Evolutionary conservation across 2,329 filamentous ascomycete genomes (phyloP).

Genomic region (Fusarium duplospermum): DNA sequence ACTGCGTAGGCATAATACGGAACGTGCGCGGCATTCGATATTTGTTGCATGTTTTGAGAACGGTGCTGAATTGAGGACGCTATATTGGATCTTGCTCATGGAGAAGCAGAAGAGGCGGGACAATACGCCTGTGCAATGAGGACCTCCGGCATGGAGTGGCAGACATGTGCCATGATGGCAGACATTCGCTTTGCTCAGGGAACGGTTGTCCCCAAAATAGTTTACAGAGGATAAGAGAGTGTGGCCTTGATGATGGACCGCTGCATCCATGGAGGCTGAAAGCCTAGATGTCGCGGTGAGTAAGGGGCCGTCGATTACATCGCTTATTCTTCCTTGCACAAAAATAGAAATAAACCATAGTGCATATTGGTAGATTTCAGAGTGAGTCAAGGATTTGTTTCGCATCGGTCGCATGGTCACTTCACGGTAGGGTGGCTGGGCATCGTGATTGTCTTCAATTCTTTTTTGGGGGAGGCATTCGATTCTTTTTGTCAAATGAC

Average conservation of each 20-base stretch:
- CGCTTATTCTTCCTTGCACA: conserved; percentile 78
- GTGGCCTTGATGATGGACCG: conserved; percentile 78
- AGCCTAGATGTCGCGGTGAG: conserved; percentile 74
- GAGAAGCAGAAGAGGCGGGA: neutral
- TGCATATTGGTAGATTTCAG: conserved; percentile 75
- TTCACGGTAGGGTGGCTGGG: neutral
- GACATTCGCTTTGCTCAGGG: neutral
- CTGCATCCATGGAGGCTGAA: conserved; percentile 66
- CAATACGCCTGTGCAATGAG: neutral
- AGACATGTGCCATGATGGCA: neutral
- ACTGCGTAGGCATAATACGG: neutral
- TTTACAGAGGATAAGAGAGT: conserved; percentile 44
- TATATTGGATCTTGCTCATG: neutral
- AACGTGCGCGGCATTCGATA: neutral
- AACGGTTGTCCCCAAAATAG: neutral
- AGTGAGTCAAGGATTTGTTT: conserved; percentile 76
- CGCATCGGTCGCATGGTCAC: conserved; percentile 4
- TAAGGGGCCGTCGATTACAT: conserved; percentile 58
- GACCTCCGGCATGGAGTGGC: neutral
- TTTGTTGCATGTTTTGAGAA: neutral
- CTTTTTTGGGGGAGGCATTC: conserved; percentile 14
- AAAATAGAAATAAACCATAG: conserved; percentile 87
- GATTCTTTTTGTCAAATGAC: conserved; percentile 19
- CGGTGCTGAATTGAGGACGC: neutral
- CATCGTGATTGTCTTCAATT: conserved; percentile 9